phyloP scores from a whole-genome alignment of 2,329 filamentous ascomycete species.

The Beauveria rudraprayagi region DNA sequence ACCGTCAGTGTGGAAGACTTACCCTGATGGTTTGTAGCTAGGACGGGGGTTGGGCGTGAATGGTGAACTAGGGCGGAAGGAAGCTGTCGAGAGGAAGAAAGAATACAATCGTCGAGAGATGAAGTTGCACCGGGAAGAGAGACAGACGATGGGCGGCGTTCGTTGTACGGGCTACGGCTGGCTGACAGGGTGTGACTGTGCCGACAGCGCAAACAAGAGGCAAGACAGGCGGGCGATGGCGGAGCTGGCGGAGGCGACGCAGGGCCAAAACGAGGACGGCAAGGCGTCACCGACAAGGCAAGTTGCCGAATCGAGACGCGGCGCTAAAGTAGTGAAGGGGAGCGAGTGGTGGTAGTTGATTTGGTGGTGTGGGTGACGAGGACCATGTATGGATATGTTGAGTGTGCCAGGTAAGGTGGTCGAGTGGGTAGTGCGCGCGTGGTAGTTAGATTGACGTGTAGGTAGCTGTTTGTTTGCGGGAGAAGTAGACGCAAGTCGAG shows the following conservation, averaged over 20 bases:
- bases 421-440: background rate
- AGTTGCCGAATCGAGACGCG: slow-evolving; percentile 10
- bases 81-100: background rate
- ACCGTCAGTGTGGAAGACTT: background rate
- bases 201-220: slow-evolving; percentile 6
- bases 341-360: background rate
- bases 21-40: slow-evolving; percentile 2
- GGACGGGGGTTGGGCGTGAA: background rate
- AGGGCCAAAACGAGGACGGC: background rate
- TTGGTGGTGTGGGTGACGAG: background rate
- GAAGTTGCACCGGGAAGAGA: background rate
- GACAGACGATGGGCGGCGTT: background rate
- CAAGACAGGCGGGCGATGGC: background rate
- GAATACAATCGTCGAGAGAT: background rate
- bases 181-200: slow-evolving; percentile 6
- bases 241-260: background rate
- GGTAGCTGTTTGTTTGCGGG: background rate
- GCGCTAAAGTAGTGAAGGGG: slow-evolving; percentile 11
- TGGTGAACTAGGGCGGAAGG: background rate
- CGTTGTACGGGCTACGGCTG: background rate
- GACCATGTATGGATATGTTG: background rate
- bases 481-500: background rate
- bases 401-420: background rate
- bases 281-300: slow-evolving; percentile 10
- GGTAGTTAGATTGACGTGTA: background rate